A percentile compares a stretch with the other conserved stretches of the same genome.
Conservation (phyloP, 2,329 filamentous ascomycete genomes). For the Penicillium sp. region DNA sequence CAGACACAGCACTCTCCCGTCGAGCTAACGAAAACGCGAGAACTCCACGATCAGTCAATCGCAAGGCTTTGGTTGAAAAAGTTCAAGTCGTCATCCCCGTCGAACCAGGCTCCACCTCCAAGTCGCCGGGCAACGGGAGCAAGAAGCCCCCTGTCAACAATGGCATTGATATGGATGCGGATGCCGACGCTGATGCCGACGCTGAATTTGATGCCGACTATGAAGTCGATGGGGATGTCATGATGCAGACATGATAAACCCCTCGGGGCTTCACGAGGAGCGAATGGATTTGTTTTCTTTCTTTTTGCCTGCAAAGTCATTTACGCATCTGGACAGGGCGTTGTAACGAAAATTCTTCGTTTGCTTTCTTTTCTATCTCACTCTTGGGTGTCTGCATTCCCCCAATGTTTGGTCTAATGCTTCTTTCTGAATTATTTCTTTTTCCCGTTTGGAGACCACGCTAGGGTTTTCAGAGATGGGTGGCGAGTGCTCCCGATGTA, state of each 20-base stretch:
- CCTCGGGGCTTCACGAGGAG: not conserved
- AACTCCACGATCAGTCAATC: slow-evolving; percentile 20
- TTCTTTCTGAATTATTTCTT: not conserved
- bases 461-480: not conserved
- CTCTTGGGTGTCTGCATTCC: not conserved
- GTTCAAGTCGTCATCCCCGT: slow-evolving; percentile 31
- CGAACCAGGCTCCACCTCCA: slow-evolving; percentile 21
- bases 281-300: not conserved
- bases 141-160: slow-evolving; percentile 16
- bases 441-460: slow-evolving; percentile 3
- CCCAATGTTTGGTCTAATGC: slow-evolving; percentile 3
- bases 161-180: slow-evolving; percentile 19
- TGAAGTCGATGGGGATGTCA: slow-evolving; percentile 28
- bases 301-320: slow-evolving; percentile 11
- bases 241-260: slow-evolving; percentile 33
- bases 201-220: slow-evolving; percentile 29
- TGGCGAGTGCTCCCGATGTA: not conserved
- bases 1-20: slow-evolving; percentile 14
- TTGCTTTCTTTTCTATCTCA: slow-evolving; percentile 7
- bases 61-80: slow-evolving; percentile 27
- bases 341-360: slow-evolving; percentile 11
- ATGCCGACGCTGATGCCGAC: slow-evolving; percentile 26
- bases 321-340: slow-evolving; percentile 30
- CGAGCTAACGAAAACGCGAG: slow-evolving; percentile 15
- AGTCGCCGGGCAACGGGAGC: slow-evolving; percentile 15